Percentiles rank a stretch among this genome's conserved stretches.
Conservation (phyloP, 805 yeast species). For the Debaryomyces prosopidis region DNA sequence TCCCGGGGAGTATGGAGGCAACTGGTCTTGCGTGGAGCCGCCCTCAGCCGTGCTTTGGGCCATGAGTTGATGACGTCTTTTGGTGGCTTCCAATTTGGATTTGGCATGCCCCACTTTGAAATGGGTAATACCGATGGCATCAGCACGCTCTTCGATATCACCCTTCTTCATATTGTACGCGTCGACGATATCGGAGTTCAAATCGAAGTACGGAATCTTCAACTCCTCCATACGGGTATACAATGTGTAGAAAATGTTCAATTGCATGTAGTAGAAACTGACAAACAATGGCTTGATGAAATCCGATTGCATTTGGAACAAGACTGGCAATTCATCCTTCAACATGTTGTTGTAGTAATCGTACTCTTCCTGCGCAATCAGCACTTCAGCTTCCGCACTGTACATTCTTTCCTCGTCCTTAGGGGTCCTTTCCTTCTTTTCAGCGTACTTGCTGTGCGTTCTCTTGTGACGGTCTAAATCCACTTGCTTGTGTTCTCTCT, state of each 20-base stretch:
- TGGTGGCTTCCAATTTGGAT: constrained; percentile 78
- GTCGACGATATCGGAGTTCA: constrained; percentile 79
- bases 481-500: constrained; percentile 92
- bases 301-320: constrained; percentile 86
- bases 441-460: constrained; percentile 68
- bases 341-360: constrained; percentile 95
- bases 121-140: constrained; percentile 85
- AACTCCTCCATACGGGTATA: constrained; percentile 91
- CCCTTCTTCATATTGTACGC: constrained; percentile 83
- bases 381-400: constrained; percentile 84
- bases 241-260: constrained; percentile 92
- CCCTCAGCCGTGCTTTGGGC: constrained; percentile 14
- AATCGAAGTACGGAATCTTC: constrained; percentile 95
- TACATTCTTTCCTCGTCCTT: constrained; percentile 92
- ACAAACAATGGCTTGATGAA: constrained; percentile 93
- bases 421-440: constrained; percentile 76
- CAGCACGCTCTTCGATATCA: constrained; percentile 85
- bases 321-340: constrained; percentile 83
- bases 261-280: constrained; percentile 94
- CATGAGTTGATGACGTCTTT: constrained; percentile 60
- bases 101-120: constrained; percentile 89
- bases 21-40: constrained; percentile 20
- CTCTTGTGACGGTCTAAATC: constrained; percentile 87
- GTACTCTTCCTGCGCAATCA: constrained; percentile 90
- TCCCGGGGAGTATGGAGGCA: constrained; percentile 40